These are phyloP conservation scores for Penicillium psychrofluorescens DNA, from an alignment of 495 filamentous ascomycete species.

Conservation along the genomic window DNA sequence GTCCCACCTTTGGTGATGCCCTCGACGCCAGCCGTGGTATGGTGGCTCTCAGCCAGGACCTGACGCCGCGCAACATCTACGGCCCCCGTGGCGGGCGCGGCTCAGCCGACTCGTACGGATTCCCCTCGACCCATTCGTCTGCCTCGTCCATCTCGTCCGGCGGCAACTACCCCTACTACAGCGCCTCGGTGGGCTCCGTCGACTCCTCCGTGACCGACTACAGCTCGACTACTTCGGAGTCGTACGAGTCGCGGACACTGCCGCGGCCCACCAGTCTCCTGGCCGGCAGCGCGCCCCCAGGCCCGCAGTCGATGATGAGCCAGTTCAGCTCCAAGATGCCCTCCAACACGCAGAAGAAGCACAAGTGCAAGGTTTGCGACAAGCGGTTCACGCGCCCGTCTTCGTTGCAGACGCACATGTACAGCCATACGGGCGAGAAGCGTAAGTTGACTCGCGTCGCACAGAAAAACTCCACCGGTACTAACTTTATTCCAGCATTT, in stretches of 20 bases:
- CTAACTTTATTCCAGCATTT: conserved; percentile 61
- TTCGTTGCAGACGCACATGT: conserved; percentile 97
- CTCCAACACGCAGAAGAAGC: conserved; percentile 96
- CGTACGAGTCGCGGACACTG: conserved; percentile 80
- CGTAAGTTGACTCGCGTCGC: conserved; percentile 54
- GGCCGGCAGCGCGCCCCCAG: conserved; percentile 59
- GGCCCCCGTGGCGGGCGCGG: conserved; percentile 58
- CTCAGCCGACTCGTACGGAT: conserved; percentile 88
- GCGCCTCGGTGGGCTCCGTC: conserved; percentile 67
- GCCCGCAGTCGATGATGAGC: conserved; percentile 96
- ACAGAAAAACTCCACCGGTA: conserved; percentile 2
- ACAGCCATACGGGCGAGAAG: conserved; percentile 98
- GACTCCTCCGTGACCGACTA: conserved; percentile 95
- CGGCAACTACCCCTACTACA: conserved; percentile 66
- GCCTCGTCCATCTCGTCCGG: conserved; percentile 90
- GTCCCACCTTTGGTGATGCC: conserved; percentile 53
- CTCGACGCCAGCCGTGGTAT: conserved; percentile 85
- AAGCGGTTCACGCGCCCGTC: conserved; percentile 97
- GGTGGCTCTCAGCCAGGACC: conserved; percentile 84
- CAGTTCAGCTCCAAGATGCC: conserved; percentile 97
- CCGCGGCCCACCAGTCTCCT: conserved; percentile 71
- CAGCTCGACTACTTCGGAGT: conserved; percentile 76
- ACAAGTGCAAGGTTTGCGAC: conserved; percentile 99
- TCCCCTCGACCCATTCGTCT: conserved; percentile 85
- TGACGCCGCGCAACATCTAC: conserved; percentile 82